Evolutionary conservation across 179 eudicot genomes (phyloP).

Genomic region (Corrigiola litoralis): DNA sequence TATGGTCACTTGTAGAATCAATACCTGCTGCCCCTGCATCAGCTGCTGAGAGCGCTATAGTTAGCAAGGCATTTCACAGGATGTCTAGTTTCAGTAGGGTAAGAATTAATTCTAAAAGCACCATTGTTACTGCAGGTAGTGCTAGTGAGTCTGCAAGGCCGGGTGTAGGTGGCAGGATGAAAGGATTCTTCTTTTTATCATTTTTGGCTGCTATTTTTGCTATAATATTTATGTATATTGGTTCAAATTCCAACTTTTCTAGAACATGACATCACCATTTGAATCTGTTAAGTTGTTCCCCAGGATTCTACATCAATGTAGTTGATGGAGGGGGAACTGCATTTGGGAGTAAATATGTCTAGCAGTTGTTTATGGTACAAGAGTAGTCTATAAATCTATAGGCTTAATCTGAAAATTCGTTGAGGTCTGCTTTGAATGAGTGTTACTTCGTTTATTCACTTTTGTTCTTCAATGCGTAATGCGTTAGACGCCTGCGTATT

Average conservation of each 20-base stretch:
- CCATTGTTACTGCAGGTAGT: constrained; percentile 8
- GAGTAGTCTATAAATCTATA: background rate
- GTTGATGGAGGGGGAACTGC: background rate
- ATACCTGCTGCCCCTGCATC: constrained; percentile 53
- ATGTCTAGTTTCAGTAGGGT: constrained; percentile 38
- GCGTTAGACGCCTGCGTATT: too few species aligned
- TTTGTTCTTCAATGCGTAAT: background rate
- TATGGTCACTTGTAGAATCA: constrained; percentile 48
- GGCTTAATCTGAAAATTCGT: background rate
- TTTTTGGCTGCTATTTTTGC: constrained; percentile 33
- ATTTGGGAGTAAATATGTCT: background rate
- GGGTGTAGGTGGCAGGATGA: constrained; percentile 20
- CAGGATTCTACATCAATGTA: too few species aligned
- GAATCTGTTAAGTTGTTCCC: constrained; percentile 23
- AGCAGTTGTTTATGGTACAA: background rate
- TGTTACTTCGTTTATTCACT: too few species aligned
- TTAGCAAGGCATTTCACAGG: constrained; percentile 36
- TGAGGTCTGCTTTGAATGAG: background rate
- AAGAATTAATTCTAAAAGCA: constrained; percentile 25
- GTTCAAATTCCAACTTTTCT: constrained; percentile 9
- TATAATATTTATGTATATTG: constrained; percentile 26
- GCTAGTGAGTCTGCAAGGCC: constrained; percentile 9
- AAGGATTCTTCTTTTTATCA: constrained; percentile 25
- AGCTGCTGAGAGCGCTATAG: constrained; percentile 40
- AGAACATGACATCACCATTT: constrained; percentile 20